Percentiles rank a stretch among this genome's conserved stretches.
These are phyloP conservation scores for Chromera velia DNA, from an alignment of 73 alveolate genomes.

Conservation along the genomic window DNA sequence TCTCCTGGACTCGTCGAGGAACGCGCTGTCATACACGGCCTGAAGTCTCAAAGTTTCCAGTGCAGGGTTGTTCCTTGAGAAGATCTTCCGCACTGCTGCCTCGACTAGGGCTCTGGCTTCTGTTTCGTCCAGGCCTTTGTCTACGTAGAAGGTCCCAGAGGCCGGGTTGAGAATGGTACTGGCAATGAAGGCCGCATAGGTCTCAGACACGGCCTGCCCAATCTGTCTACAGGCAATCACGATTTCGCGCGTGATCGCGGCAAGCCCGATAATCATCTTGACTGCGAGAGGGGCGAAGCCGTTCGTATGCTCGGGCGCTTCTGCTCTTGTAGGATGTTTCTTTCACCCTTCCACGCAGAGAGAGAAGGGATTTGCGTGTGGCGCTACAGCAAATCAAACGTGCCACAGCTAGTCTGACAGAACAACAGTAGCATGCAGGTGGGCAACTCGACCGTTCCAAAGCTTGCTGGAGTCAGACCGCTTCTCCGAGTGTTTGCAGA, in stretches of 20 bases:
- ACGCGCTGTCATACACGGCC: neutral
- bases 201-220: slow-evolving; percentile 54
- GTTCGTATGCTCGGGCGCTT: too few species aligned
- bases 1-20: neutral
- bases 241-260: neutral
- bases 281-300: too few species aligned
- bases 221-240: neutral
- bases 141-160: slow-evolving; percentile 53
- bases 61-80: neutral
- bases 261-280: neutral
- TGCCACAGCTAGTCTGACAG: too few species aligned
- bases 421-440: too few species aligned
- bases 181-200: slow-evolving; percentile 86
- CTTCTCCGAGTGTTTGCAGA: too few species aligned
- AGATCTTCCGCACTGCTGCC: slow-evolving; percentile 48
- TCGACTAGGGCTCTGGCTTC: slow-evolving; percentile 66
- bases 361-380: too few species aligned
- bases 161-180: slow-evolving; percentile 67
- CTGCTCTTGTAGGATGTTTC: too few species aligned
- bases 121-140: slow-evolving; percentile 61
- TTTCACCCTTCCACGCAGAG: too few species aligned
- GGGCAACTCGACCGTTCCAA: too few species aligned
- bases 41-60: neutral
- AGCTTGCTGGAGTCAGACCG: too few species aligned
- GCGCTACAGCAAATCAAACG: too few species aligned